Conservation (phyloP, 2,329 filamentous ascomycete genomes). For the Aurifilum marmelostoma region DNA sequence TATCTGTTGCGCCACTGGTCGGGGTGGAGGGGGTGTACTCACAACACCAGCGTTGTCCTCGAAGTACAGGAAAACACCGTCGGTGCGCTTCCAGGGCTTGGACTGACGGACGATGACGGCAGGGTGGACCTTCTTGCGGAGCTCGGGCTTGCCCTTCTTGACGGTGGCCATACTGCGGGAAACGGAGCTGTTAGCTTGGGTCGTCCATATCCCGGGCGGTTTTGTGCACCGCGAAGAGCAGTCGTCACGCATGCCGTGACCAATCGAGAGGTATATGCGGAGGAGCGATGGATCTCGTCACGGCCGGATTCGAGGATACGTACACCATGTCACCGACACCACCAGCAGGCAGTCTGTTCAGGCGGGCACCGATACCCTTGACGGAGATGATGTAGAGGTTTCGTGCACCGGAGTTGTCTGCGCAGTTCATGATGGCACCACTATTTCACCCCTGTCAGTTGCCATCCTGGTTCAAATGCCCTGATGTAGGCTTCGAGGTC, state of each 20-base stretch:
- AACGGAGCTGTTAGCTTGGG: conserved; percentile 17
- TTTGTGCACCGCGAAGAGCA: background rate
- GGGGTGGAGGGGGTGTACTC: conserved; percentile 49
- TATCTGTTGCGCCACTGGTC: background rate
- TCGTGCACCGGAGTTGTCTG: conserved; percentile 97
- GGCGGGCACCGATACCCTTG: conserved; percentile 95
- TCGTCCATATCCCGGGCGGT: background rate
- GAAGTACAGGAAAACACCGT: conserved; percentile 99
- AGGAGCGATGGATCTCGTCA: background rate
- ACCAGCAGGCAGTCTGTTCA: conserved; percentile 95
- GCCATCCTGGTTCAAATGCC: conserved; percentile 14
- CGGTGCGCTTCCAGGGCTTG: conserved; percentile 98
- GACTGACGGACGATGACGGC: conserved; percentile 98
- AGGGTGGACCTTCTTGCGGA: conserved; percentile 99
- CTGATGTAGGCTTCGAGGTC: conserved; percentile 18
- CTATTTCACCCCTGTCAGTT: conserved; percentile 50
- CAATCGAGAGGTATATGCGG: background rate
- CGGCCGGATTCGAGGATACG: conserved; percentile 20
- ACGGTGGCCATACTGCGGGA: conserved; percentile 82
- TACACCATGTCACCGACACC: conserved; percentile 98
- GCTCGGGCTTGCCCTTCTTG: conserved; percentile 99
- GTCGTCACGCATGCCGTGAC: background rate
- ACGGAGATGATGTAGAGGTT: conserved; percentile 99
- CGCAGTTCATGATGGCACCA: conserved; percentile 99
- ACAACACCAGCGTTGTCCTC: conserved; percentile 99